A percentile compares a stretch with the other conserved stretches of the same genome.
These are phyloP conservation scores for Plasmopara halstedii DNA, from an alignment of 352 stramenopile species.

Conservation along the genomic window DNA sequence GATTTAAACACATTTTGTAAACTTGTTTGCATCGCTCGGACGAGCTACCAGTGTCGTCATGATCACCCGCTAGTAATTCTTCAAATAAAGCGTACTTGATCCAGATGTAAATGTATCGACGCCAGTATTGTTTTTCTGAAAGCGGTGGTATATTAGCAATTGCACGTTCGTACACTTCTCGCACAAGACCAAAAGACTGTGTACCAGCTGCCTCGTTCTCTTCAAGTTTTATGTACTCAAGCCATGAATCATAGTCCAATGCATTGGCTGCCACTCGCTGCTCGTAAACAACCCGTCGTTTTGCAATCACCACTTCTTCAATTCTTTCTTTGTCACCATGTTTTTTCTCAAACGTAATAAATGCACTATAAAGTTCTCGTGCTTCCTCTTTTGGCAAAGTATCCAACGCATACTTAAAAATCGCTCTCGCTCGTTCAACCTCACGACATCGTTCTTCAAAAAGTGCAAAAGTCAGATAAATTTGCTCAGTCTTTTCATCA, in stretches of 20 bases:
- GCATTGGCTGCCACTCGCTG: slow-evolving; percentile 85
- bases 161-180: slow-evolving; percentile 95
- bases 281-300: slow-evolving; percentile 94
- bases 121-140: slow-evolving; percentile 97
- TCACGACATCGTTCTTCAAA: slow-evolving; percentile 98
- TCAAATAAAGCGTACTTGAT: slow-evolving; percentile 99
- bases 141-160: slow-evolving; percentile 92
- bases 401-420: slow-evolving; percentile 84
- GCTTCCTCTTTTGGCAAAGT: slow-evolving; percentile 78
- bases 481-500: slow-evolving; percentile 71
- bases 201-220: slow-evolving; percentile 74
- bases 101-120: slow-evolving; percentile 99
- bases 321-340: slow-evolving; percentile 94
- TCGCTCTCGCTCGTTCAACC: slow-evolving; percentile 84
- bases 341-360: slow-evolving; percentile 98
- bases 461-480: slow-evolving; percentile 92
- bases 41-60: slow-evolving; percentile 29
- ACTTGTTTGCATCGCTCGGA: slow-evolving; percentile 85
- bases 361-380: slow-evolving; percentile 93
- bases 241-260: slow-evolving; percentile 98
- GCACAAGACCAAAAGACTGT: slow-evolving; percentile 59
- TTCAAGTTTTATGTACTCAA: slow-evolving; percentile 98
- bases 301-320: slow-evolving; percentile 93
- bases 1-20: slow-evolving; percentile 90
- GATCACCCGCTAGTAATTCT: slow-evolving; percentile 86